A percentile compares a stretch with the other conserved stretches of the same genome.
phyloP scores from a whole-genome alignment of 371 early-diverging fungal species.

The Actinomortierella ambigua region DNA sequence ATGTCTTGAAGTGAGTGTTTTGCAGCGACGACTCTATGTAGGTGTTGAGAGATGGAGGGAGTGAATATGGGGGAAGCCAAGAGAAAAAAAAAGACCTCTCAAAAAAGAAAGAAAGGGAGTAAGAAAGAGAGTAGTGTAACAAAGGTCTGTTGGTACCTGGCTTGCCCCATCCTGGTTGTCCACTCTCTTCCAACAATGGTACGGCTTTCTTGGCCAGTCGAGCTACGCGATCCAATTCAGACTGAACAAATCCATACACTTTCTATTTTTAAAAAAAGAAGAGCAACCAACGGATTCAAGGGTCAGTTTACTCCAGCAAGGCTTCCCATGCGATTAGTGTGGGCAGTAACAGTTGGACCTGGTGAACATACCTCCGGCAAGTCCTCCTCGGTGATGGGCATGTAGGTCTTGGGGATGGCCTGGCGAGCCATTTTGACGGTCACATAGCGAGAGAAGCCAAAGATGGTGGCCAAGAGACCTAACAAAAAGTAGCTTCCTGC shows the following conservation, averaged over 20 bases:
- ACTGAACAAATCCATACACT: constrained; percentile 61
- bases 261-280: constrained; percentile 43
- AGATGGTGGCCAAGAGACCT: constrained; percentile 51
- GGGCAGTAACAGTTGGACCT: too few species aligned
- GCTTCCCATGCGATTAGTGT: neutral
- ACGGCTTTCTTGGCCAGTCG: constrained; percentile 53
- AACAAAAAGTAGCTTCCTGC: constrained; percentile 59
- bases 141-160: constrained; percentile 46
- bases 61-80: neutral
- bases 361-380: constrained; percentile 58
- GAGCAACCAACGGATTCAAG: neutral
- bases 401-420: constrained; percentile 73
- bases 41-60: neutral
- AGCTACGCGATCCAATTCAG: constrained; percentile 58
- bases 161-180: constrained; percentile 65
- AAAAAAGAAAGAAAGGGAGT: too few species aligned
- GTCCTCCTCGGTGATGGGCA: constrained; percentile 69
- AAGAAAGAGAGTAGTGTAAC: too few species aligned
- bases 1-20: constrained; percentile 65
- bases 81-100: too few species aligned
- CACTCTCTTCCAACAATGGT: constrained; percentile 63
- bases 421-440: constrained; percentile 59
- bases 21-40: constrained; percentile 49
- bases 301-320: too few species aligned
- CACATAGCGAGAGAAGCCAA: constrained; percentile 62